Conservation (phyloP, 805 yeast species). For the Saccharomycopsis fibuligera region DNA sequence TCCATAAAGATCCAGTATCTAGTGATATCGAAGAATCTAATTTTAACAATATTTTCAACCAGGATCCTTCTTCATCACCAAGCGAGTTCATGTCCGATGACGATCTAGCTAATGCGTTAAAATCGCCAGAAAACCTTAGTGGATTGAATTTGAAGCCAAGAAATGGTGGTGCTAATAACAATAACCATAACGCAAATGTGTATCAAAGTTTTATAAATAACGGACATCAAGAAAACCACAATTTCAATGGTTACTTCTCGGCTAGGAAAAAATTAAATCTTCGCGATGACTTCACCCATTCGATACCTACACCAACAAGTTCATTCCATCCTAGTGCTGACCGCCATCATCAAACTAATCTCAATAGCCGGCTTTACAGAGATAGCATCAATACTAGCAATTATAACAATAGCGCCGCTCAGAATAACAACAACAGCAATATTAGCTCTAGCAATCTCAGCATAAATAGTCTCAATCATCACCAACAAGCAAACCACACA, state of each 20-base stretch:
- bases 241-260: slow-evolving; percentile 1
- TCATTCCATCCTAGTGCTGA: not conserved
- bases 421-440: not conserved
- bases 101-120: slow-evolving; percentile 40
- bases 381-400: not conserved
- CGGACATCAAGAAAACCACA: not conserved
- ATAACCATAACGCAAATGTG: not conserved
- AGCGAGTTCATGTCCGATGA: slow-evolving; percentile 50
- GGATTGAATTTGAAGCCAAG: slow-evolving; percentile 14
- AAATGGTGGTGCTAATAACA: not conserved
- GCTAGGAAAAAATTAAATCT: not conserved
- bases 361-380: not conserved
- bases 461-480: no score
- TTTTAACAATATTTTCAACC: slow-evolving; percentile 1
- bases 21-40: slow-evolving; percentile 11
- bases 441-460: not conserved
- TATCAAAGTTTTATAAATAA: slow-evolving; percentile 5
- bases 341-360: no score
- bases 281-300: not conserved
- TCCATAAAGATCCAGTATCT: not conserved
- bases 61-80: slow-evolving; percentile 38
- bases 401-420: not conserved
- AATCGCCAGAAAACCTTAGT: slow-evolving; percentile 24
- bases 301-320: slow-evolving; percentile 5
- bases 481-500: no score